Evolutionary conservation across 1,284 basidiomycete genomes (phyloP).

Genomic region (Sporisorium exsertum): DNA sequence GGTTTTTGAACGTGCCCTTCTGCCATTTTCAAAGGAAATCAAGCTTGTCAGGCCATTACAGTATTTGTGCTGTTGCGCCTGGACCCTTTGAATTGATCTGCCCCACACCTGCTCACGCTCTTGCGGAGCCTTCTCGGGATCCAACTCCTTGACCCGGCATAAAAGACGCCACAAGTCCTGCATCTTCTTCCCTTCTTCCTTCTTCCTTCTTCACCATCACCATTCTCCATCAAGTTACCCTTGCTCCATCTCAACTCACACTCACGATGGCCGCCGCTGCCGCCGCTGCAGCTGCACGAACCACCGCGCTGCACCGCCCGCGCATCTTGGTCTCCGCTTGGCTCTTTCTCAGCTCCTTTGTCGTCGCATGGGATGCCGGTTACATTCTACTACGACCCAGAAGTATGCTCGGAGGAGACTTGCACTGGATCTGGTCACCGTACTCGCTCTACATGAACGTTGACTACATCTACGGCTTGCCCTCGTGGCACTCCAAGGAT

Average conservation of each 20-base stretch:
- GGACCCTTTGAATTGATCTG: conserved; percentile 1
- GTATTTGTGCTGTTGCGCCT: not conserved
- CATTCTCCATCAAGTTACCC: not conserved
- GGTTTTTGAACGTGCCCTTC: not conserved
- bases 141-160: not conserved
- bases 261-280: conserved; percentile 25
- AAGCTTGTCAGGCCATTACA: not conserved
- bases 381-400: conserved; percentile 58
- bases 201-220: not conserved
- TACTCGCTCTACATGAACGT: conserved; percentile 77
- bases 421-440: conserved; percentile 41
- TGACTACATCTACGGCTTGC: conserved; percentile 80
- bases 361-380: conserved; percentile 57
- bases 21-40: not conserved
- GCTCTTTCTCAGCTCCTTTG: conserved; percentile 44
- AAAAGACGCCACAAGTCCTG: not conserved
- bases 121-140: not conserved
- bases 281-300: conserved; percentile 12
- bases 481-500: conserved; percentile 75
- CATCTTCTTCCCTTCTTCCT: not conserved
- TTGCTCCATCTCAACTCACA: conserved; percentile 11
- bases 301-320: conserved; percentile 35
- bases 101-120: conserved; percentile 3
- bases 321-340: conserved; percentile 37
- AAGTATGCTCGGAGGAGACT: conserved; percentile 71